phyloP scores from a whole-genome alignment of 2,329 filamentous ascomycete species.

The Neonectria magnoliae region DNA sequence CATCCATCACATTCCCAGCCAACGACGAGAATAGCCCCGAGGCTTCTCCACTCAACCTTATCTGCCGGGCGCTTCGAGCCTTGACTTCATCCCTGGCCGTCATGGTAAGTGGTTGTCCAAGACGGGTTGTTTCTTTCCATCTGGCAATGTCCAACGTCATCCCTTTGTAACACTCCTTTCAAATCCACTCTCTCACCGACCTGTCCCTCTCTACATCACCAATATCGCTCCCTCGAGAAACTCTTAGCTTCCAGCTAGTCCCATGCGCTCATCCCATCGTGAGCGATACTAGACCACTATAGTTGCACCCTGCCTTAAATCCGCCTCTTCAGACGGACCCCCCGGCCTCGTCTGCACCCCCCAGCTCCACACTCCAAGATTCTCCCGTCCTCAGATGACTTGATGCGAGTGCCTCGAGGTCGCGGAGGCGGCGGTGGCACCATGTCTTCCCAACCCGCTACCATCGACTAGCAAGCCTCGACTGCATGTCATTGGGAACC shows the following conservation, averaged over 20 bases:
- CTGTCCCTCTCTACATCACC: background rate
- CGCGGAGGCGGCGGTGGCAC: constrained; percentile 19
- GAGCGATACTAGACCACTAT: constrained; percentile 6
- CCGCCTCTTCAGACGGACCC: constrained; percentile 5
- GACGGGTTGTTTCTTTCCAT: constrained; percentile 14
- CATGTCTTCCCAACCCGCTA: constrained; percentile 6
- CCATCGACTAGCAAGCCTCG: background rate
- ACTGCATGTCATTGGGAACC: constrained; percentile 18
- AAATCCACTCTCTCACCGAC: too few species aligned
- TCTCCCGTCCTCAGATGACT: constrained; percentile 1
- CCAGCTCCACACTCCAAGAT: background rate
- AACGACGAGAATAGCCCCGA: background rate
- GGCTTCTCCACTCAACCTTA: constrained; percentile 16
- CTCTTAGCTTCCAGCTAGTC: constrained; percentile 14
- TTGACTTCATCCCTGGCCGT: background rate
- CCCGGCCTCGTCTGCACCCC: background rate
- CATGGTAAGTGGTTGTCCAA: constrained; percentile 17
- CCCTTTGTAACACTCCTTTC: background rate
- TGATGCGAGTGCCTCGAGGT: background rate
- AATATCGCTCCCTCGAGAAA: background rate
- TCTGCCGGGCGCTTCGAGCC: constrained; percentile 21
- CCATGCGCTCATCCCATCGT: constrained; percentile 11
- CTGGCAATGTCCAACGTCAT: background rate
- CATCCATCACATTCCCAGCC: constrained; percentile 2
- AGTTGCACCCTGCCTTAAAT: constrained; percentile 6